Evolutionary conservation across 2,329 filamentous ascomycete species (phyloP).

Genomic region (Calonectria naviculata): DNA sequence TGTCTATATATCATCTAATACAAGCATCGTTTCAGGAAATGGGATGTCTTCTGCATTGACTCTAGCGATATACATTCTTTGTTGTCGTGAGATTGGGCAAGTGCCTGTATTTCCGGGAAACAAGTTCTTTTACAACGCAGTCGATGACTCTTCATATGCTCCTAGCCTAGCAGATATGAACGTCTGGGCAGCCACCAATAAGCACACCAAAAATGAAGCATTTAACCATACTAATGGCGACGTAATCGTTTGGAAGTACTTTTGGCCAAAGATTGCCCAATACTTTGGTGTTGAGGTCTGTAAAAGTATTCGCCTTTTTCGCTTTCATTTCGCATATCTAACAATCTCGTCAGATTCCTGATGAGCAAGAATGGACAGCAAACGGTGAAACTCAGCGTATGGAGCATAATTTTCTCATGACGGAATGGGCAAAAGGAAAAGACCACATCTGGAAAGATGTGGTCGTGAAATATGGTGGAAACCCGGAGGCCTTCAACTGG

Average conservation of each 20-base stretch:
- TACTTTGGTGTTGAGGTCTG: conserved; percentile 24
- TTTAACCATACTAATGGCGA: conserved; percentile 30
- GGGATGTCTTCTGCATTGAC: conserved; percentile 31
- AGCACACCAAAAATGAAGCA: conserved; percentile 25
- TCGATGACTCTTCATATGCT: conserved; percentile 28
- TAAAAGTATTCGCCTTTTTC: neutral
- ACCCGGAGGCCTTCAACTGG: conserved; percentile 28
- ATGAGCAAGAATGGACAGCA: conserved; percentile 24
- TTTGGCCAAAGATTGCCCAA: conserved; percentile 16
- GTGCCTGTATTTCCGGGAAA: conserved; percentile 27
- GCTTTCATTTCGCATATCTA: neutral
- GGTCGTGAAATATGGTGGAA: conserved; percentile 26
- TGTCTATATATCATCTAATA: neutral
- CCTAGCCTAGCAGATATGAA: conserved; percentile 27
- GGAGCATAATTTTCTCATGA: conserved; percentile 29
- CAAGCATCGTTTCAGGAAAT: conserved; percentile 9
- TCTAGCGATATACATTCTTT: conserved; percentile 28
- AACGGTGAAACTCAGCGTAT: conserved; percentile 26
- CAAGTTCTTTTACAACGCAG: conserved; percentile 26
- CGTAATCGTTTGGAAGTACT: conserved; percentile 26
- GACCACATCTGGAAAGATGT: conserved; percentile 28
- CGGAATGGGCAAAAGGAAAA: conserved; percentile 30
- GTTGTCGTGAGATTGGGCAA: conserved; percentile 23
- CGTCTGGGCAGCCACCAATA: conserved; percentile 19
- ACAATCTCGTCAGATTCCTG: conserved; percentile 2